Conservation (phyloP, 495 filamentous ascomycete species). For the Aspergillus bertholletiae region DNA sequence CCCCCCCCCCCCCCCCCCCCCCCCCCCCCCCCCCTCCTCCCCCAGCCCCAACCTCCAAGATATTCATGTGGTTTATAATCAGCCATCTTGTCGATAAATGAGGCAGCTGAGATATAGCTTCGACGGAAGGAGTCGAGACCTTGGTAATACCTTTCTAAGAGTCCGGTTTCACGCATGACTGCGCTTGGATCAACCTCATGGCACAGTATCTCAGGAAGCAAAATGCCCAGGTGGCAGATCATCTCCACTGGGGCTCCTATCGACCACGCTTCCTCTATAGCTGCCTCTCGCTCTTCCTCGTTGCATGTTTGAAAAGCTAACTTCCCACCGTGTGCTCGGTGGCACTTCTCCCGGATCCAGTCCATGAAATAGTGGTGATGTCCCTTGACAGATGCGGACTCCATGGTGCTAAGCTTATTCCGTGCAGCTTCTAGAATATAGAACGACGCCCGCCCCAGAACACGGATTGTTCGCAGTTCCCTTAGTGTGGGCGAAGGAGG, state of each 20-base stretch:
- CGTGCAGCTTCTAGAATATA: not conserved
- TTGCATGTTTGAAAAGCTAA: not conserved
- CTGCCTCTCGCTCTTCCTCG: not conserved
- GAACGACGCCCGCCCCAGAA: not conserved
- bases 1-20: too few species aligned
- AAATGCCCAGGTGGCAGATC: conserved; percentile 20
- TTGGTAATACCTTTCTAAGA: conserved; percentile 27
- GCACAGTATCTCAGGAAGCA: conserved; percentile 32
- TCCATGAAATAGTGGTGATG: not conserved
- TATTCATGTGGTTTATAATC: not conserved
- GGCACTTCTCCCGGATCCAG: not conserved
- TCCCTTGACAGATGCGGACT: not conserved
- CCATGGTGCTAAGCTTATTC: not conserved
- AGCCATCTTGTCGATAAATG: not conserved
- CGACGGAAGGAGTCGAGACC: conserved; percentile 22
- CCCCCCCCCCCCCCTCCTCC: too few species aligned
- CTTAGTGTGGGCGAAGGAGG: not conserved
- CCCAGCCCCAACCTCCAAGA: conserved; percentile 6
- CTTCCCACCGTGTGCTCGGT: not conserved
- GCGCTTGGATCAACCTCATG: conserved; percentile 39
- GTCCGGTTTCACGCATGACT: conserved; percentile 35
- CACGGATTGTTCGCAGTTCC: not conserved
- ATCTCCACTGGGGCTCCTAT: conserved; percentile 17
- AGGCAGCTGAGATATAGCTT: conserved; percentile 18
- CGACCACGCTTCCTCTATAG: conserved; percentile 12